Percentiles rank a stretch among this genome's conserved stretches.
These are phyloP conservation scores for Neonectria sp. DNA, from an alignment of 2,329 filamentous ascomycete genomes.

Conservation along the genomic window DNA sequence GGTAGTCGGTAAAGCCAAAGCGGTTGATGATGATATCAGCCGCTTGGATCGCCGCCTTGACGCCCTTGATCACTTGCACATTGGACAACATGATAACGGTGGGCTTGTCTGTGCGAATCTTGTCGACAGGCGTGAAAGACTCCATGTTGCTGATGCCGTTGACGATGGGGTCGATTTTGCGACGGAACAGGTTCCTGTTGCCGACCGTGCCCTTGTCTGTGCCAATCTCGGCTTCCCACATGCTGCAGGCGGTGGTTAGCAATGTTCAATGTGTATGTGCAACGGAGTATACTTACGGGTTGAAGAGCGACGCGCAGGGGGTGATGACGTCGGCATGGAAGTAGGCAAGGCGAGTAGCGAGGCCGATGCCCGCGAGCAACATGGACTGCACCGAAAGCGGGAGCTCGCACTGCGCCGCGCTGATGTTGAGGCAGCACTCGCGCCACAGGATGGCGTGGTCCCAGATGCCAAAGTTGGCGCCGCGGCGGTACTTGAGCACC, in stretches of 20 bases:
- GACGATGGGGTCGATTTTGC: constrained; percentile 40
- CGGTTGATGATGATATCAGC: constrained; percentile 40
- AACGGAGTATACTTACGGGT: constrained; percentile 33
- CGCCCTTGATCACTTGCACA: constrained; percentile 40
- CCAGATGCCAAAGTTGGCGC: constrained; percentile 40
- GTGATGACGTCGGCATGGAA: constrained; percentile 41
- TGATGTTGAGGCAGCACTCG: constrained; percentile 40
- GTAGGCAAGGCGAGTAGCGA: constrained; percentile 39
- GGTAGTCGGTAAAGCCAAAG: constrained; percentile 36
- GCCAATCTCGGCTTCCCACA: constrained; percentile 41
- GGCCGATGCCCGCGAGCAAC: constrained; percentile 35
- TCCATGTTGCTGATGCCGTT: constrained; percentile 42
- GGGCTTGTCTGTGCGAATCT: constrained; percentile 37
- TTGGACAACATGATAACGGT: constrained; percentile 42
- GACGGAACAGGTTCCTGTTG: constrained; percentile 34
- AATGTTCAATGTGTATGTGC: not conserved
- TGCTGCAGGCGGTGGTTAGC: constrained; percentile 16
- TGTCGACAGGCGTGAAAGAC: constrained; percentile 37
- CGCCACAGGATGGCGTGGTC: constrained; percentile 41
- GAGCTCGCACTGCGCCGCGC: constrained; percentile 34
- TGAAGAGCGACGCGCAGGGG: constrained; percentile 40
- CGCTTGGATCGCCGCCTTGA: constrained; percentile 38
- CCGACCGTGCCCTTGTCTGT: constrained; percentile 35
- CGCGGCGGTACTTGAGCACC: constrained; percentile 35
- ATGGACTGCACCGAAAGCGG: constrained; percentile 39